Evolutionary conservation across 2,329 filamentous ascomycete genomes (phyloP).

Genomic region (Aotearoamyces nothofagi): DNA sequence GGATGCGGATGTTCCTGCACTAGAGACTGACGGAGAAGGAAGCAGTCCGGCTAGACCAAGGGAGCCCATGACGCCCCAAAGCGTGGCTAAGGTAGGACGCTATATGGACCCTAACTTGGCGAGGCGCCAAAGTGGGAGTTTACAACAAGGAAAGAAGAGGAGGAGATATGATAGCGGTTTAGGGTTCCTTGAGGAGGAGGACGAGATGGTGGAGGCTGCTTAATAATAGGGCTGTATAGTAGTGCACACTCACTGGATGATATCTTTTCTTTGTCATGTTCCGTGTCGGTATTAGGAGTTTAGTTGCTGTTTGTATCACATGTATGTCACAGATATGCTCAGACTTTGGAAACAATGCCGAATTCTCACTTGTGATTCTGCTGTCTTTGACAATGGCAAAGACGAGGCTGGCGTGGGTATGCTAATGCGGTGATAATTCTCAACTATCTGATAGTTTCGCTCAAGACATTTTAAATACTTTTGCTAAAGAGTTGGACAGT

Average conservation of each 20-base stretch:
- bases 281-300: too few relatives aligned
- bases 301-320: background rate
- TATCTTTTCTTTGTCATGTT: background rate
- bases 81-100: background rate
- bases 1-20: constrained; percentile 6
- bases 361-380: background rate
- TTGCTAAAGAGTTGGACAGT: too few relatives aligned
- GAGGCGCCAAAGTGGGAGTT: too few relatives aligned
- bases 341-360: background rate
- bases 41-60: background rate
- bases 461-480: too few relatives aligned
- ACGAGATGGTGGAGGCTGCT: too few relatives aligned
- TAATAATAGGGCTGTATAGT: constrained; percentile 3
- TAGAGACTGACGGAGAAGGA: constrained; percentile 2
- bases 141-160: constrained; percentile 23
- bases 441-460: too few relatives aligned
- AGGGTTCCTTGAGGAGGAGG: constrained; percentile 38
- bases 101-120: constrained; percentile 1
- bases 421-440: too few relatives aligned
- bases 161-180: constrained; percentile 38
- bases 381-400: background rate
- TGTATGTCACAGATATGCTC: background rate
- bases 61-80: background rate
- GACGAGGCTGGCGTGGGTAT: too few relatives aligned
- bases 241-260: background rate